These are phyloP conservation scores for Wickerhamiella domercqiae DNA, from an alignment of 805 yeast genomes.

Conservation along the genomic window DNA sequence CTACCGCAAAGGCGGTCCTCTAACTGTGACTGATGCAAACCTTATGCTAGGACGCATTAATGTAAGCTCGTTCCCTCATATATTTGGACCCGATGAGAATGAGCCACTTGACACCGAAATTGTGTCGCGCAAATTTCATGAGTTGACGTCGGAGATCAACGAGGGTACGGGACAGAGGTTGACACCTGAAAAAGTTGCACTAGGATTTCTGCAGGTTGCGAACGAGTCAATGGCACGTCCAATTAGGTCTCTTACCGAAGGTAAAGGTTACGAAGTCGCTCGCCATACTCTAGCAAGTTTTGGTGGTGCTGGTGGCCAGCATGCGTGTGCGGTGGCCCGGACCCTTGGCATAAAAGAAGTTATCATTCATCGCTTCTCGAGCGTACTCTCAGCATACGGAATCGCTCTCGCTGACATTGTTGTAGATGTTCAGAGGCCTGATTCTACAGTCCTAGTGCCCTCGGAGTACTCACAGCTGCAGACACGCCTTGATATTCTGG, in stretches of 20 bases:
- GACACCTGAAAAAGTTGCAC: conserved; percentile 55
- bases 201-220: conserved; percentile 70
- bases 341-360: conserved; percentile 54
- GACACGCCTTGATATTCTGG: conserved; percentile 32
- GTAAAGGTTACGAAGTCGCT: conserved; percentile 55
- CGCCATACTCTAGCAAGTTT: conserved; percentile 64
- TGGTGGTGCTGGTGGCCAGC: conserved; percentile 94
- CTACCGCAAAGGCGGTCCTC: conserved; percentile 69
- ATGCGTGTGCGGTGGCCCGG: conserved; percentile 63
- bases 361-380: conserved; percentile 65
- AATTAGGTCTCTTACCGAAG: conserved; percentile 68
- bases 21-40: conserved; percentile 78
- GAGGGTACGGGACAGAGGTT: conserved; percentile 31
- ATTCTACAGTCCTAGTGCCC: conserved; percentile 31
- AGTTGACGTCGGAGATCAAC: conserved; percentile 44
- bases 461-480: conserved; percentile 25
- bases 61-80: conserved; percentile 63
- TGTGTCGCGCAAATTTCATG: conserved; percentile 35
- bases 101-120: conserved; percentile 47
- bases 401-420: conserved; percentile 79
- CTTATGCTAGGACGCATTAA: conserved; percentile 53
- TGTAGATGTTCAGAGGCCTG: conserved; percentile 63
- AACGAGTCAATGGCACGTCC: conserved; percentile 87
- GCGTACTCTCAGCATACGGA: conserved; percentile 76
- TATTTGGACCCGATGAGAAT: conserved; percentile 69